phyloP scores from a whole-genome alignment of 2,329 filamentous ascomycete species.

The Nothophaeocryptopus gaeumannii region DNA sequence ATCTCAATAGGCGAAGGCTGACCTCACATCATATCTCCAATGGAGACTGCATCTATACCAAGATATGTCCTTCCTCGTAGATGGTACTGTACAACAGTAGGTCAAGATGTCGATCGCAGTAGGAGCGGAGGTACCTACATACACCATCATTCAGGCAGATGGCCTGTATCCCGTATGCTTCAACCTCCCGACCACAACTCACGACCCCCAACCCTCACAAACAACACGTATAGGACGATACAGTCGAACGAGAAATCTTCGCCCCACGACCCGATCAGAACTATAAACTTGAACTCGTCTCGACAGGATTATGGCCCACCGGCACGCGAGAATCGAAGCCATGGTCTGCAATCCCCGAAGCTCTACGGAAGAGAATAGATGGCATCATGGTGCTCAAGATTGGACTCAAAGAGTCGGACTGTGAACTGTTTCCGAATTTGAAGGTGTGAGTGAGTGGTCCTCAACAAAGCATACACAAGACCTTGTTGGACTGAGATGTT shows the following conservation, averaged over 20 bases:
- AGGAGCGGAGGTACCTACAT: constrained; percentile 21
- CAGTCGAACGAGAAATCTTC: constrained; percentile 30
- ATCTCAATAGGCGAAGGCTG: no score
- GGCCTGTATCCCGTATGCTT: constrained; percentile 27
- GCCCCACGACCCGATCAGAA: constrained; percentile 23
- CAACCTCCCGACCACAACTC: no score
- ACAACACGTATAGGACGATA: constrained; percentile 21
- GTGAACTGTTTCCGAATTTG: constrained; percentile 30
- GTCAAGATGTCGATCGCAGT: constrained; percentile 3
- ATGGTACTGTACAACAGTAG: background rate
- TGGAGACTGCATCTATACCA: no score
- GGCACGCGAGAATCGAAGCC: constrained; percentile 24
- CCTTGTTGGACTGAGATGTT: background rate
- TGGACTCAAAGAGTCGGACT: constrained; percentile 27
- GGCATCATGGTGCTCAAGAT: constrained; percentile 34
- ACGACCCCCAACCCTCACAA: background rate
- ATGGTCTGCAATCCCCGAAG: constrained; percentile 31
- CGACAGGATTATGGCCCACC: constrained; percentile 24
- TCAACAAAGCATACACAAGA: background rate
- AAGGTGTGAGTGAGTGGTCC: constrained; percentile 29
- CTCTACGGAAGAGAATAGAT: constrained; percentile 27
- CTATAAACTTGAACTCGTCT: constrained; percentile 29
- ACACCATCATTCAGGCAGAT: constrained; percentile 33
- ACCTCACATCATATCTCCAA: no score
- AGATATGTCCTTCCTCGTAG: no score